Conservation (phyloP, 257 asterid genomes). For the Paulownia fortunei region DNA sequence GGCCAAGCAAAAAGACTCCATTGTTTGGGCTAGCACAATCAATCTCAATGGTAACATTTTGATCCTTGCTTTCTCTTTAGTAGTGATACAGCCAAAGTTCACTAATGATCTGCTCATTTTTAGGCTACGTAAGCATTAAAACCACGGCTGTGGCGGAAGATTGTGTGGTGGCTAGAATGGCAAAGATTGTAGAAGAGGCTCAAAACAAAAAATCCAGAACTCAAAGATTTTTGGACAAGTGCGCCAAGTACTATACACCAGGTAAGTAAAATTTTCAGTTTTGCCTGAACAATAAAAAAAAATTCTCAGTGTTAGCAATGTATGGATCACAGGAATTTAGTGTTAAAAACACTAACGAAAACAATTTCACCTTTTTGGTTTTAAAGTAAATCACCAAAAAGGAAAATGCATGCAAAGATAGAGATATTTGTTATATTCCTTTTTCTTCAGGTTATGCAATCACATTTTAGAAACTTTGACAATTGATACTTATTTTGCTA, state of each 20-base stretch:
- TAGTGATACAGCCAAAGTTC: not conserved
- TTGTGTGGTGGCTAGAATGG: constrained; percentile 86
- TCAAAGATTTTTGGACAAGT: constrained; percentile 78
- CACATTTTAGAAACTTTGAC: too few species aligned
- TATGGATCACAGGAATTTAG: not conserved
- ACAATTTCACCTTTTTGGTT: too few species aligned
- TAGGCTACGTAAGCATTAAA: constrained; percentile 70
- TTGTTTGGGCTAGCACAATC: constrained; percentile 87
- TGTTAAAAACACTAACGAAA: too few species aligned
- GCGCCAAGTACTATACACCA: constrained; percentile 90
- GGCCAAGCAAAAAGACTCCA: constrained; percentile 66
- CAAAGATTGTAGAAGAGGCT: constrained; percentile 88
- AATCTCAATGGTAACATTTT: constrained; percentile 68
- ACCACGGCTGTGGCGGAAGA: constrained; percentile 76
- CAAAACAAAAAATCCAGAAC: constrained; percentile 75
- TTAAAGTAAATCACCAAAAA: too few species aligned
- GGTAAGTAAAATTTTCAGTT: constrained; percentile 42
- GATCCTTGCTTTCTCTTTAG: not conserved
- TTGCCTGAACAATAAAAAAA: too few species aligned
- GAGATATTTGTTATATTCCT: too few species aligned
- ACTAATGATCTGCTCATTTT: not conserved
- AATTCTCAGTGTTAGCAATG: not conserved
- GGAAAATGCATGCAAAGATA: too few species aligned
- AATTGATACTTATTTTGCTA: too few species aligned
- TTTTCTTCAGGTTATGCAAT: too few species aligned